phyloP scores from a whole-genome alignment of 176 grass and related monocot genomes.

The Triticum dicoccoides region DNA sequence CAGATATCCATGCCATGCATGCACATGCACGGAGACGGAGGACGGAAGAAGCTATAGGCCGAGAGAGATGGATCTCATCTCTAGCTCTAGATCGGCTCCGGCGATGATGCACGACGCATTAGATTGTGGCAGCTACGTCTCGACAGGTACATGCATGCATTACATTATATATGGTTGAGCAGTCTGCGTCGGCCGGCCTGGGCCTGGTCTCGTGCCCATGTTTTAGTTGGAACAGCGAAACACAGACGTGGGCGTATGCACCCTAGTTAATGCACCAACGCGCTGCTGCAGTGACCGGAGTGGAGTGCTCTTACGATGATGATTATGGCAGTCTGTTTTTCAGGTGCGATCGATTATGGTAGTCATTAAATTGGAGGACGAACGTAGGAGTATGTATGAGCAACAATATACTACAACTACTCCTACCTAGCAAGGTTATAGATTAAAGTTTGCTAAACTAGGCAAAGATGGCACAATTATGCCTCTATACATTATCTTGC shows the following conservation, averaged over 20 bases:
- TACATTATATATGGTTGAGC: background rate
- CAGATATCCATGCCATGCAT: background rate
- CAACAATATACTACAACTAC: no score
- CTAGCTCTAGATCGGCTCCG: background rate
- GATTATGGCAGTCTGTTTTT: no score
- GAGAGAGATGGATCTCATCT: background rate
- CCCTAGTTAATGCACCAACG: background rate
- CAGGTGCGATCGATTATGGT: no score
- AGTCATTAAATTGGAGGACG: no score
- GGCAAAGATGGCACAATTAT: background rate
- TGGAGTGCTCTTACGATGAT: no score
- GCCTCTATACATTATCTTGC: rapidly evolving
- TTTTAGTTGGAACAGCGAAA: slow-evolving; percentile 9
- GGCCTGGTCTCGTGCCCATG: background rate
- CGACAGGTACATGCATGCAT: background rate
- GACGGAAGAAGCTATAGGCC: background rate
- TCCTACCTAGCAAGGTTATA: no score
- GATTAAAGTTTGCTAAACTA: background rate
- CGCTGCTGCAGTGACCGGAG: background rate
- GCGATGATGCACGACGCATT: background rate
- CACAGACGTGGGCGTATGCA: background rate
- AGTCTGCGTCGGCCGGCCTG: background rate
- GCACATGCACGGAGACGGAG: no score
- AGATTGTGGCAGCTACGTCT: background rate
- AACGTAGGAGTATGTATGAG: no score